These are phyloP conservation scores for Volutella citrinella DNA, from an alignment of 2,329 filamentous ascomycete genomes.

Conservation along the genomic window DNA sequence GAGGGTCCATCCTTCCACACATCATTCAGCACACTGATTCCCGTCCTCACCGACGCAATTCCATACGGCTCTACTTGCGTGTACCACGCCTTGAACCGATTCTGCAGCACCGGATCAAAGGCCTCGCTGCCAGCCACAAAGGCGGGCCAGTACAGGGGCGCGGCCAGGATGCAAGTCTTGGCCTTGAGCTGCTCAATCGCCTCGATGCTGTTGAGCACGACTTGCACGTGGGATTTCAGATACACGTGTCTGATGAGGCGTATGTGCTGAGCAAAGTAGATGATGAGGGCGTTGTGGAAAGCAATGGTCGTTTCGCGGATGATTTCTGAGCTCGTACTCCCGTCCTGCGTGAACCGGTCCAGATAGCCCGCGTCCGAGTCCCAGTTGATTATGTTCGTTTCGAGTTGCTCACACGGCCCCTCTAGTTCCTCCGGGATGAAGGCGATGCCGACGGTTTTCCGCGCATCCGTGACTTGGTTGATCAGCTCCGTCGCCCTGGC, in stretches of 20 bases:
- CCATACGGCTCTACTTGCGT: conserved; percentile 15
- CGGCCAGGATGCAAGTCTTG: conserved; percentile 15
- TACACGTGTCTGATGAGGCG: conserved; percentile 15
- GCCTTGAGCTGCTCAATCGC: conserved; percentile 20
- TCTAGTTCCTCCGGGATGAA: conserved; percentile 4
- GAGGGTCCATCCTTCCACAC: conserved; percentile 15
- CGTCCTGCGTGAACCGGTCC: conserved; percentile 4
- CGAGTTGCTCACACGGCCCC: conserved; percentile 6
- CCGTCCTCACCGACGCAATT: conserved; percentile 20
- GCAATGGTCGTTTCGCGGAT: conserved; percentile 13
- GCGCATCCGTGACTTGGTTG: background rate
- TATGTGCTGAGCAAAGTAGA: conserved; percentile 22
- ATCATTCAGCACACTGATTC: conserved; percentile 17
- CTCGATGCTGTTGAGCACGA: conserved; percentile 17
- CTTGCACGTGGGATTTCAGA: conserved; percentile 14
- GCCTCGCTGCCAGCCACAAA: conserved; percentile 22
- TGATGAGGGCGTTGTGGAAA: conserved; percentile 25
- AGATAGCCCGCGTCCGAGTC: conserved; percentile 4
- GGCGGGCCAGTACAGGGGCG: conserved; percentile 21
- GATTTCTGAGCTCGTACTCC: conserved; percentile 7
- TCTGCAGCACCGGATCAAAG: conserved; percentile 14
- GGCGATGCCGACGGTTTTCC: background rate
- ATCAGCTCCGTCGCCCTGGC: conserved; percentile 5
- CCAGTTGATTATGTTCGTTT: conserved; percentile 12
- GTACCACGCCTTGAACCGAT: conserved; percentile 20